Base-by-base conservation (phyloP, 1,284 basidiomycete genomes). In the Ganoderma meredithae region DNA sequence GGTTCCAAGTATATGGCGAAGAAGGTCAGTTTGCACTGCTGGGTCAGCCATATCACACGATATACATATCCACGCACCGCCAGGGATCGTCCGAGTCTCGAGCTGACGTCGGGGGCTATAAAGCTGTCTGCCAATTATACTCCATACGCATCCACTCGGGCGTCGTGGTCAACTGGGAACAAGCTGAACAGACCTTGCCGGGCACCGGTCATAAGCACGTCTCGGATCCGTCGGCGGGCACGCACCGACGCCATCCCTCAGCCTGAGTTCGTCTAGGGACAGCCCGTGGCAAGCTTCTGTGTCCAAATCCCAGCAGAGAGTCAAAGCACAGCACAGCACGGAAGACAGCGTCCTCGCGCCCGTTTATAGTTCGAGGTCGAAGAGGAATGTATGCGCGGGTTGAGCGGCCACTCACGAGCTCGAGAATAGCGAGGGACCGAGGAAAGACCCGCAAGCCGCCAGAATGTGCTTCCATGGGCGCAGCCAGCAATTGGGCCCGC, bases 101-200 rank as follows among this genome's bases (percentile, higher is more conserved):
- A 47, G n/a, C 31, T 33, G 27, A 55, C 52, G 13, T 55, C 52
- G 52, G 52, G 7, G 8, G 52, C 8, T 33, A 31, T 55, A 55
- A 55, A 19, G 8, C 52, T 55, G 52, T 55, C 52, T 55, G 27
- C 52, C 17, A 33, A 55, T 17, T 52, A 55, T 55, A 55, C 52
- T 31, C 31, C 27, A 55, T 17, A 55, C 52, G 31, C 52, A 55
- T 55, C 27, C 27, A 6, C 52, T 55, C 52, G 52, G 52, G 27
- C 47, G 47, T 52, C 47, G 47, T 52, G 47, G 47, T 13, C 47
- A 6, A 25, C 47, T 13, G 22, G 22, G 36, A 41, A 17, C 15
- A 43, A 17, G 13, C 36, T 10, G 36, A 39, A 39, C 36, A 8
- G 9, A 39, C 36, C 36, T 39, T 43, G 13, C 41, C 41, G 41